Evolutionary conservation across 257 asterid genomes (phyloP).

Genomic region (Nicotiana knightiana): DNA sequence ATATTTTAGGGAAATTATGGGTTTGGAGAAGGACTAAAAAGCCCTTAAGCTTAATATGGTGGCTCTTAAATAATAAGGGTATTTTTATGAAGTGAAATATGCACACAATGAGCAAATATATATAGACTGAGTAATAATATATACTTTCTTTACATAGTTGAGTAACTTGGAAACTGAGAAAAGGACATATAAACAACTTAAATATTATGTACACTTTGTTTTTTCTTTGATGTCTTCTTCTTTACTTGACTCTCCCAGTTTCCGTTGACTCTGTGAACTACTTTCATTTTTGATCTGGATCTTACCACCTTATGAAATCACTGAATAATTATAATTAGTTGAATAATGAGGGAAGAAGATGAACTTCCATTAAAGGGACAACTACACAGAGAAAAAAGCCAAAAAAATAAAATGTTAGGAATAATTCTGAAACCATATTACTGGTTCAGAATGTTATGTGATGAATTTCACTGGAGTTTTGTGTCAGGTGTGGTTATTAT

Average conservation of each 20-base stretch:
- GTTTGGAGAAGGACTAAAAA: no score
- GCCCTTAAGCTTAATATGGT: no score
- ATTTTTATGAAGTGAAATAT: no score
- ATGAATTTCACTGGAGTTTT: slow-evolving; percentile 43
- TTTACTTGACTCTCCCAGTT: neutral
- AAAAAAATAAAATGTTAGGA: slow-evolving; percentile 18
- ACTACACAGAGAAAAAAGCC: slow-evolving; percentile 12
- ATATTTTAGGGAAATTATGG: no score
- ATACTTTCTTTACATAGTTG: neutral
- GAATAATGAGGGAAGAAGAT: slow-evolving; percentile 39
- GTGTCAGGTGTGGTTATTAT: slow-evolving; percentile 45
- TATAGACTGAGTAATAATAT: no score
- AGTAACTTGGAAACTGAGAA: neutral
- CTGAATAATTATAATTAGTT: neutral
- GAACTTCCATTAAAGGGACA: slow-evolving; percentile 20
- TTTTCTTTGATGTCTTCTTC: neutral
- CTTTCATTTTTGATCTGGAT: neutral
- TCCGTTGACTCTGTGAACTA: neutral
- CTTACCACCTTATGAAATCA: neutral
- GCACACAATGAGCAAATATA: no score
- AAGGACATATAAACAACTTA: neutral
- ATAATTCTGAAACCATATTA: slow-evolving; percentile 37
- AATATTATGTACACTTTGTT: neutral
- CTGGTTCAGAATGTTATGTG: slow-evolving; percentile 58
- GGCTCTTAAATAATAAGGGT: no score